Conservation (phyloP, 208 protist genomes). For the Trypanosoma brucei region DNA sequence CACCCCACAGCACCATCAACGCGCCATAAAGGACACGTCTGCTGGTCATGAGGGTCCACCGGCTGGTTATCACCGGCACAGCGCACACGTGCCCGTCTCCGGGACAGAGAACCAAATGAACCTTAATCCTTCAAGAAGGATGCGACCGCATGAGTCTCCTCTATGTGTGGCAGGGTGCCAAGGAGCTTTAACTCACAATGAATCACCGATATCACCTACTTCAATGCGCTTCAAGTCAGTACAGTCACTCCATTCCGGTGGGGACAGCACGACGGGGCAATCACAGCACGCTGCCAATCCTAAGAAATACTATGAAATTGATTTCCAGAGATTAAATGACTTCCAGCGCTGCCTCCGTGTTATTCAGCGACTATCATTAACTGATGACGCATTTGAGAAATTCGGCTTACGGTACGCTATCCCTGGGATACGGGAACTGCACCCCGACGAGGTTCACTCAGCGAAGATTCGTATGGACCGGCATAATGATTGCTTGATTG, state of each 20-base stretch:
- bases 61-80: background rate
- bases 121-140: constrained; percentile 6
- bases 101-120: background rate
- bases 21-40: background rate
- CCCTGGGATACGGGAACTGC: constrained; percentile 37
- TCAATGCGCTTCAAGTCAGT: constrained; percentile 28
- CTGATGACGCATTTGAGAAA: constrained; percentile 43
- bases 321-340: constrained; percentile 22
- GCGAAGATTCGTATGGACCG: constrained; percentile 5
- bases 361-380: constrained; percentile 27
- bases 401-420: constrained; percentile 45
- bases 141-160: background rate
- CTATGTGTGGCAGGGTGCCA: constrained; percentile 2
- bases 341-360: constrained; percentile 37
- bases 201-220: constrained; percentile 16
- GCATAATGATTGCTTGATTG: background rate
- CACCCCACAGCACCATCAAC: background rate
- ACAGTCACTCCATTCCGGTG: constrained; percentile 18
- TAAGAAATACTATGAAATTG: constrained; percentile 26
- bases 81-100: background rate
- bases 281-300: background rate
- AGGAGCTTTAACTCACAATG: constrained; percentile 6
- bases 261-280: constrained; percentile 13
- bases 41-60: background rate
- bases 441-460: constrained; percentile 15